phyloP scores from a whole-genome alignment of 1,284 basidiomycete genomes.

The Trametes sp. region DNA sequence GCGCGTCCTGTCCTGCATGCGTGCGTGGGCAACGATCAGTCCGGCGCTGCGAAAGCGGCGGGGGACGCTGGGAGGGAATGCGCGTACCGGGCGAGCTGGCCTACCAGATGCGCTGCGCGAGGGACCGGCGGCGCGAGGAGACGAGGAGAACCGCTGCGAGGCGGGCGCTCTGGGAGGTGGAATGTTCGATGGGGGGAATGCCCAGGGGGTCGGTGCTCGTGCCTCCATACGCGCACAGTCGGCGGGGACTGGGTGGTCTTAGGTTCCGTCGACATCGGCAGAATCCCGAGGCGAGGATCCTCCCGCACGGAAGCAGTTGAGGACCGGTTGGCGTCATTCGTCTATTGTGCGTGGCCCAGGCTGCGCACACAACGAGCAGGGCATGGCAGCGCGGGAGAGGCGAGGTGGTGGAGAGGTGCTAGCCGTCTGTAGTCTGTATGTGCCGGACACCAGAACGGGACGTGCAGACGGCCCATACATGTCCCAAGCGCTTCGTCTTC shows the following conservation, averaged over 20 bases:
- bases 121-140: conserved; percentile 28
- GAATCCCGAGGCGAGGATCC: conserved; percentile 19
- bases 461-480: neutral
- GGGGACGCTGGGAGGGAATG: neutral
- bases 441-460: neutral
- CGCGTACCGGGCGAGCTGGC: neutral
- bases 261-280: conserved; percentile 25
- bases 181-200: conserved; percentile 8
- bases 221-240: neutral
- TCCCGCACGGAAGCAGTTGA: neutral
- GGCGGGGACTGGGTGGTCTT: conserved; percentile 9
- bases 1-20: neutral
- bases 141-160: conserved; percentile 29
- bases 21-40: conserved; percentile 4
- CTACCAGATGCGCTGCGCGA: neutral
- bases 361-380: neutral
- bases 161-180: no score
- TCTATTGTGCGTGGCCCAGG: neutral
- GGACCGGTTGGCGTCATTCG: neutral
- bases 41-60: conserved; percentile 5
- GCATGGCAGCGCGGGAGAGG: neutral
- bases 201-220: neutral
- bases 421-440: neutral
- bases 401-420: neutral
- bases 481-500: neutral